Percentiles rank a stretch among this genome's conserved stretches.
Evolutionary conservation across 2,329 filamentous ascomycete species (phyloP).

Genomic region (Elsinoe necatrix): DNA sequence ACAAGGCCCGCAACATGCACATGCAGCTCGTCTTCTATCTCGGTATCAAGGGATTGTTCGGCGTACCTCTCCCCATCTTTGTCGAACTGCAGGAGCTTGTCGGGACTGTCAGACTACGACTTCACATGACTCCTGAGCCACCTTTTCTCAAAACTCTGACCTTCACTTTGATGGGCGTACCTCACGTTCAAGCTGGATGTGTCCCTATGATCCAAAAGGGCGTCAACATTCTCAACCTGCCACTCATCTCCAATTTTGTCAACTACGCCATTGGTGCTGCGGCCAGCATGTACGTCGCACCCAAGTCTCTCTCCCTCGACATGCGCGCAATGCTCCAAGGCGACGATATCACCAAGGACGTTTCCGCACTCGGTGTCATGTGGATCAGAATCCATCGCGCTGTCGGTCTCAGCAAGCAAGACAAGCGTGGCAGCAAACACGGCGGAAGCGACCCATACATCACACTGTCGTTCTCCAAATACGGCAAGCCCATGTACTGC

Average conservation of each 20-base stretch:
- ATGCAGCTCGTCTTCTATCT: slow-evolving; percentile 95
- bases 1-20: slow-evolving; percentile 89
- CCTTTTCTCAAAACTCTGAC: slow-evolving; percentile 89
- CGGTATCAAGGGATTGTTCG: slow-evolving; percentile 79
- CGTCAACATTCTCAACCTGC: slow-evolving; percentile 70
- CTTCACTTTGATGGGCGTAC: slow-evolving; percentile 88
- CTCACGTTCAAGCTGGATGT: slow-evolving; percentile 81
- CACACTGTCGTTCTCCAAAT: slow-evolving; percentile 89
- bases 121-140: slow-evolving; percentile 81
- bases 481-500: slow-evolving; percentile 95
- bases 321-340: slow-evolving; percentile 84
- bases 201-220: slow-evolving; percentile 87
- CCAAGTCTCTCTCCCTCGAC: slow-evolving; percentile 80
- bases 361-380: slow-evolving; percentile 75
- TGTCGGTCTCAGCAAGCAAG: slow-evolving; percentile 81
- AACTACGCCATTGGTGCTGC: slow-evolving; percentile 89
- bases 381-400: slow-evolving; percentile 90
- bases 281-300: slow-evolving; percentile 82
- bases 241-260: slow-evolving; percentile 73
- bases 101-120: slow-evolving; percentile 70
- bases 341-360: slow-evolving; percentile 86
- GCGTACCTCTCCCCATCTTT: slow-evolving; percentile 77
- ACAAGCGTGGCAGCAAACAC: slow-evolving; percentile 68
- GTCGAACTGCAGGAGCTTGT: slow-evolving; percentile 89
- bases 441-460: slow-evolving; percentile 95